Conservation (phyloP, 106 monocot genomes). For the Acorus calamus region DNA sequence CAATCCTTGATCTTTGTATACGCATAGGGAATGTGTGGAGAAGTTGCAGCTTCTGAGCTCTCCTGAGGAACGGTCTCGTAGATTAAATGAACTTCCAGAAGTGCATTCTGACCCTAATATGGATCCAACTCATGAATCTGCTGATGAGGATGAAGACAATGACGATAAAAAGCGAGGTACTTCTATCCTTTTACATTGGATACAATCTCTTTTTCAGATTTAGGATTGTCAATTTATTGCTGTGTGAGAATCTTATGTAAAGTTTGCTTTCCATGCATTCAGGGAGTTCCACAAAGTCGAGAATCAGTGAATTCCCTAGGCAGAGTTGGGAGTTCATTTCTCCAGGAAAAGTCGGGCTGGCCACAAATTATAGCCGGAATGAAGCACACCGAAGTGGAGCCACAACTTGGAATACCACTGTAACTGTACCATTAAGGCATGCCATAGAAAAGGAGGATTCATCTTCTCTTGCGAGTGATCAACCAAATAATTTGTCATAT, state of each 20-base stretch:
- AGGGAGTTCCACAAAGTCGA: constrained; percentile 12
- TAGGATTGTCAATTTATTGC: too few relatives aligned
- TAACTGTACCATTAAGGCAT: constrained; percentile 2
- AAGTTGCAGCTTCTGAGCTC: constrained; percentile 53
- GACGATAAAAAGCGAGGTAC: constrained; percentile 35
- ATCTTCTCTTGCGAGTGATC: constrained; percentile 5
- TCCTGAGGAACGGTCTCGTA: constrained; percentile 42
- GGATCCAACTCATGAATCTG: constrained; percentile 56
- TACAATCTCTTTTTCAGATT: too few relatives aligned
- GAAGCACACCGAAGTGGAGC: constrained; percentile 9
- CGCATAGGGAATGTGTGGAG: constrained; percentile 73
- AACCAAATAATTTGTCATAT: constrained; percentile 3
- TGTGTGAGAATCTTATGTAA: too few relatives aligned
- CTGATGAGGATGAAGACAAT: constrained; percentile 36
- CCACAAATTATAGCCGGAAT: constrained; percentile 18
- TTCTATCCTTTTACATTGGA: not conserved
- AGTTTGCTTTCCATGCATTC: not conserved
- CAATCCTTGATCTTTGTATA: constrained; percentile 34
- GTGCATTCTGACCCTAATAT: constrained; percentile 63
- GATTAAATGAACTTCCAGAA: constrained; percentile 54
- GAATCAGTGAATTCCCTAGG: constrained; percentile 22
- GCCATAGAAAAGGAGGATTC: constrained; percentile 3
- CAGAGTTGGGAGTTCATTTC: constrained; percentile 25
- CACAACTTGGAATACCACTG: constrained; percentile 10
- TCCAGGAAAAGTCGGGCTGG: constrained; percentile 7